Percentiles rank a stretch among this genome's conserved stretches.
Evolutionary conservation across 1,284 basidiomycete genomes (phyloP).

Genomic region (Puccinia hordei): DNA sequence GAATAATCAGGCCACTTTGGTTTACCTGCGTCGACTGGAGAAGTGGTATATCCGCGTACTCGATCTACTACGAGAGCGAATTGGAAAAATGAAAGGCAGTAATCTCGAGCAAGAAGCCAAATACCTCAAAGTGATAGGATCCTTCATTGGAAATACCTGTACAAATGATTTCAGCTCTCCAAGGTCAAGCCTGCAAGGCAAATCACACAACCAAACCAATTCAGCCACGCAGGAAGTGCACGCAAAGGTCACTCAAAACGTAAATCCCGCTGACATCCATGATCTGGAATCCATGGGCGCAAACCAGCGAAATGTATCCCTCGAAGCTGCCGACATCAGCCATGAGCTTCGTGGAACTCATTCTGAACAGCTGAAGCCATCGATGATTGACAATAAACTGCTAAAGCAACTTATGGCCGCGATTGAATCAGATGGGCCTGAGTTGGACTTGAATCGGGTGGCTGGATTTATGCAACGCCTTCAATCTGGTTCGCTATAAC

Average conservation of each 20-base stretch:
- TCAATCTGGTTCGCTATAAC: conserved; percentile 40
- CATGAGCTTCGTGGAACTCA: background rate
- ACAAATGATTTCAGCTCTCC: conserved; percentile 6
- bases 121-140: conserved; percentile 53
- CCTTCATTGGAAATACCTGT: conserved; percentile 52
- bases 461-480: conserved; percentile 50
- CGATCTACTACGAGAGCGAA: conserved; percentile 64
- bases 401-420: conserved; percentile 68
- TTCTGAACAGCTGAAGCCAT: background rate
- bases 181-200: conserved; percentile 20
- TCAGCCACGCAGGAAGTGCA: background rate
- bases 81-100: conserved; percentile 53
- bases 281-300: background rate
- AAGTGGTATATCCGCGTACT: conserved; percentile 80
- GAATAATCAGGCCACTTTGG: conserved; percentile 60
- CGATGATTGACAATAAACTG: conserved; percentile 53
- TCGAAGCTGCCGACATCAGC: background rate
- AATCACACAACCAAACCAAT: background rate
- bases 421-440: conserved; percentile 70
- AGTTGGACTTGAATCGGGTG: conserved; percentile 50
- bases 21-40: conserved; percentile 73
- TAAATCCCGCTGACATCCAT: background rate
- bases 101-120: conserved; percentile 55
- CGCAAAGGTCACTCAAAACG: background rate
- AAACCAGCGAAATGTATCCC: background rate